Conservation (phyloP, 441 rosid species). For the Gossypium aridum region DNA sequence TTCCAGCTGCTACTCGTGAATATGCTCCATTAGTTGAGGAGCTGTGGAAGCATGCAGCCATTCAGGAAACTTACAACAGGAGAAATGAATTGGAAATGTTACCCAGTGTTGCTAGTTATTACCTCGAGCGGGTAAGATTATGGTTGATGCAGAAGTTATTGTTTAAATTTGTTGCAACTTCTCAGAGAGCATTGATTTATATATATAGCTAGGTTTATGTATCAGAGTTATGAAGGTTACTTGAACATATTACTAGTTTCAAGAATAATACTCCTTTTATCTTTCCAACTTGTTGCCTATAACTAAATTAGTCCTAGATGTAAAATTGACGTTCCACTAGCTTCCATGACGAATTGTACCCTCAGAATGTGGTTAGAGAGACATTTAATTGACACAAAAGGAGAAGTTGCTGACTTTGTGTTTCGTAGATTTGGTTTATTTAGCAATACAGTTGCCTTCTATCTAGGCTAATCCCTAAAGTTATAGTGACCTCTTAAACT, state of each 20-base stretch:
- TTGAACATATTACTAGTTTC: not conserved
- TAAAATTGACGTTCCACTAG: not conserved
- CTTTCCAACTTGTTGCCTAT: not conserved
- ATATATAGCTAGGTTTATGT: not conserved
- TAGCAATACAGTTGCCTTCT: not conserved
- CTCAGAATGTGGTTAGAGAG: not conserved
- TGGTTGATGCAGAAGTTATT: constrained; percentile 16
- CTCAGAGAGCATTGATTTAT: not conserved
- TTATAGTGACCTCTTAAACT: not conserved
- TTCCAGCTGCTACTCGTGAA: constrained; percentile 80
- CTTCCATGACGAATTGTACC: not conserved
- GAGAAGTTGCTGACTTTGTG: not conserved
- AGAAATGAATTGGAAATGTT: constrained; percentile 71
- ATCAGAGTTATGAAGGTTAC: not conserved
- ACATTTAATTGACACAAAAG: not conserved
- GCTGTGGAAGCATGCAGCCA: constrained; percentile 80
- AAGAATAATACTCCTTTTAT: constrained; percentile 1
- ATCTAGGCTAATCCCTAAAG: not conserved
- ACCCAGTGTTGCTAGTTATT: constrained; percentile 82
- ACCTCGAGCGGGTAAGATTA: constrained; percentile 63
- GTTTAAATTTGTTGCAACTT: not conserved
- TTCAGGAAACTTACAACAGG: constrained; percentile 78
- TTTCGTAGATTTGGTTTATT: not conserved
- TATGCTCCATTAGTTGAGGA: constrained; percentile 80
- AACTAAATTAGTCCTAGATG: not conserved